Percentiles rank a stretch among this genome's conserved stretches.
Conservation (phyloP, 208 protist genomes). For the Crithidia brevicula region DNA sequence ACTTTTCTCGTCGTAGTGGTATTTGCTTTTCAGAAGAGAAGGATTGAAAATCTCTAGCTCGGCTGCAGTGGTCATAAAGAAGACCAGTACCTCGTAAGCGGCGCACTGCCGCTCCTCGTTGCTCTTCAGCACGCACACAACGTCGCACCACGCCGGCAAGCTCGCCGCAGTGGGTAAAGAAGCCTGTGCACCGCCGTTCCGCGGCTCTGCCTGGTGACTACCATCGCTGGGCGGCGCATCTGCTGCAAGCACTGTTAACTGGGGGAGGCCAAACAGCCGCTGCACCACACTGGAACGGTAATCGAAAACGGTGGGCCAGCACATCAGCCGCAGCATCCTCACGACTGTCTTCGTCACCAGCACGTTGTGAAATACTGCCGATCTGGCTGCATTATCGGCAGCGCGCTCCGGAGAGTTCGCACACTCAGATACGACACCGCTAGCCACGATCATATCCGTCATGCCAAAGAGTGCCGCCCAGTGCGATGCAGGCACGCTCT, state of each 20-base stretch:
- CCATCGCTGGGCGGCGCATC: background rate
- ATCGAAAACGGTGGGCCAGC: slow-evolving; percentile 54
- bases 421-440: too few relatives aligned
- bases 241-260: background rate
- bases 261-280: slow-evolving; percentile 29
- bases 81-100: slow-evolving; percentile 55
- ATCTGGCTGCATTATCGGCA: background rate
- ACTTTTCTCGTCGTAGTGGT: too few relatives aligned
- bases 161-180: background rate
- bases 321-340: slow-evolving; percentile 49
- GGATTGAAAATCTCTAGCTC: too few relatives aligned
- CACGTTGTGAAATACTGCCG: background rate
- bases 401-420: background rate
- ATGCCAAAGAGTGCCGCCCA: slow-evolving; percentile 4
- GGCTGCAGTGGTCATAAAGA: slow-evolving; percentile 20
- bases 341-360: slow-evolving; percentile 3
- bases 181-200: too few relatives aligned
- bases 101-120: slow-evolving; percentile 41
- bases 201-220: too few relatives aligned
- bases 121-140: slow-evolving; percentile 40
- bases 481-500: background rate
- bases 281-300: slow-evolving; percentile 39
- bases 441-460: too few relatives aligned
- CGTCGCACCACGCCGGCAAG: slow-evolving; percentile 26
- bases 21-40: too few relatives aligned